phyloP scores from a whole-genome alignment of 1,284 basidiomycete species.

The Heterobasidion occidentale region DNA sequence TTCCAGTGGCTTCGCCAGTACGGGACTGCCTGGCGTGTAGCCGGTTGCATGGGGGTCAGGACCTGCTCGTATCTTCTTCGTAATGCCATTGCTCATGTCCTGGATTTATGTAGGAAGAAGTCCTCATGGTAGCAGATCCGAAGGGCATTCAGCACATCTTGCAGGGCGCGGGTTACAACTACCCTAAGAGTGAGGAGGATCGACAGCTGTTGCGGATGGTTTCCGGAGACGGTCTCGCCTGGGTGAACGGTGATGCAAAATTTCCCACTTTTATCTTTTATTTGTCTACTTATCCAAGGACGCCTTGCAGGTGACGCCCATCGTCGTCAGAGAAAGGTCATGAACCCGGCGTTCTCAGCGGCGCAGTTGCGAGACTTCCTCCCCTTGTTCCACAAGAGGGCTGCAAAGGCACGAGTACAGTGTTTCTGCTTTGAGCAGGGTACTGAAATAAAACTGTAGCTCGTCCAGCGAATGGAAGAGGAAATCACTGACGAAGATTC shows the following conservation, averaged over 20 bases:
- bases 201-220: constrained; percentile 1
- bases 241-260: neutral
- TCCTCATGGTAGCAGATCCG: constrained; percentile 28
- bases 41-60: constrained; percentile 20
- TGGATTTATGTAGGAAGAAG: constrained; percentile 17
- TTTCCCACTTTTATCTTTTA: neutral
- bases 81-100: constrained; percentile 2
- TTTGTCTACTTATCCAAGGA: neutral
- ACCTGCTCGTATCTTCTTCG: neutral
- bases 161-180: constrained; percentile 30
- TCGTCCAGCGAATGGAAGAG: constrained; percentile 9
- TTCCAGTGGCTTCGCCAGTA: constrained; percentile 22
- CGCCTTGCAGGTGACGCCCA: constrained; percentile 9
- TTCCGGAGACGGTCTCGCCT: constrained; percentile 1
- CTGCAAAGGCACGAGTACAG: neutral
- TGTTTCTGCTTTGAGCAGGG: constrained; percentile 7
- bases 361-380: constrained; percentile 10
- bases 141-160: constrained; percentile 34
- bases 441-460: neutral
- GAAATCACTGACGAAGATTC: constrained; percentile 3
- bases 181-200: constrained; percentile 22
- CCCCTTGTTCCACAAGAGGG: constrained; percentile 5
- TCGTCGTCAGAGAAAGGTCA: constrained; percentile 12
- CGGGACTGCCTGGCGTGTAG: constrained; percentile 21
- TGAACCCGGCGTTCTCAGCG: constrained; percentile 12